Base-by-base conservation (phyloP, 352 stramenopile genomes). In the Phytophthora sp. region DNA sequence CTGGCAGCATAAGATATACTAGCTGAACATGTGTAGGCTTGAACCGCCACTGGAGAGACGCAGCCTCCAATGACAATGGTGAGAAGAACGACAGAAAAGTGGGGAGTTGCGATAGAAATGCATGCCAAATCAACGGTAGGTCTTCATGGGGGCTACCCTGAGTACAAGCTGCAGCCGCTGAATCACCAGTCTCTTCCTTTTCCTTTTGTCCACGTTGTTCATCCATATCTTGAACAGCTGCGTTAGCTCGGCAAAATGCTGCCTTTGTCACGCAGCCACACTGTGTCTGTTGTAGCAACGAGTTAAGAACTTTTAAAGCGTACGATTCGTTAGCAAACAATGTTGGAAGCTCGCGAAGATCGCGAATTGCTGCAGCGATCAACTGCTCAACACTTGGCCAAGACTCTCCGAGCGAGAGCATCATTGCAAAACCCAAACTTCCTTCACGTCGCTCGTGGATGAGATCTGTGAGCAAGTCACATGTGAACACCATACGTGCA, bases 401-500 rank as follows among this genome's bases (percentile, higher is more conserved):
- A 15, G 49, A 71, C 9, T 79, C 53, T 24, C 63, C 66, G 5
- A 69, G 62, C n/a, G 68, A 74, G 12, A 89, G 50, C 6, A 91
- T 74, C 39, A 88, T 69, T 15, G 73, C 74, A 43, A 71, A 85
- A 3, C 84, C 84, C 27, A 91, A 38, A 44, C 72, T 89, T 2
- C 78, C 78, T 23, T 76, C 76, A 15, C 84, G 74, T 2, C 76
- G 69, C 37, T 93, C 84, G 42, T 93, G 84, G 55, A 93, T 88
- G 38, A 93, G 44, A 54, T 91, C 84, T 0, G 84, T 93, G 15
- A 93, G 46, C 48, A 93, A 62, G 54, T 93, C 84, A 44, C 84
- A 93, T 24, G 82, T 90, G 66, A 89, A 91, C 18, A 93, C 35
- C 84, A 93, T 91, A 9, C 83, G 80, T 2, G 77, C 62, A 50